Evolutionary conservation across 441 rosid species (phyloP), one percentile per base, ranked within the genome.

Genomic region (Croton setiger): DNA sequence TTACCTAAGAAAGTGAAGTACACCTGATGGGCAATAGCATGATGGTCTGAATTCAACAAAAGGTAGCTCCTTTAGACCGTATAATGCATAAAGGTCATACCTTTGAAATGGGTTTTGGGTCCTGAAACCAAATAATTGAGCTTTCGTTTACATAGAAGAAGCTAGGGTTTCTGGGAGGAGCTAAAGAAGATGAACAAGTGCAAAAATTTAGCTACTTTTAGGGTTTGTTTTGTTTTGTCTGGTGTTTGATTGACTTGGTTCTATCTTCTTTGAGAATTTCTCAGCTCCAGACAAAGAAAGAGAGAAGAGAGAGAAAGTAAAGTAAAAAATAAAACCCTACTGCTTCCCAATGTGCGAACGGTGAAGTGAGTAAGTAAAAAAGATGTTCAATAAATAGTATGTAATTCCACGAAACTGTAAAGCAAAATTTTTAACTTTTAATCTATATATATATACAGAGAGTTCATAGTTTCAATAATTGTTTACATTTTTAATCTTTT

Each of bases 311-410:
- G 62, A 78, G 73, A 79, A 76, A 82, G 78, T 66, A 80, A 82
- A 82, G 89, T 83, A 83, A 63, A 68, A 68, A 72, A 85, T n/a
- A 68, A 82, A 90, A 81, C 86, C 87, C 87, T 85, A 81, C 82
- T 76, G 72, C 78, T 72, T 39, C 8, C 43, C 1, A 45, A 3
- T 58, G 71, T 74, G 77, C 60, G 80, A 75, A 75, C 69, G 61
- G 76, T 70, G 65, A 57, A 61, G 67, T 68, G 3, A 53, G 53
- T 56, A 74, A 72, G 0, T 0, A 72, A 73, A 60, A 49, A 43
- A 60, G 13, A 10, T 10, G 1, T n/a, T n/a, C n/a, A n/a, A n/a
- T n/a, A n/a, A n/a, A n/a, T n/a, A n/a, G n/a, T n/a, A n/a, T n/a
- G n/a, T n/a, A n/a, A n/a, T n/a, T n/a, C n/a, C n/a, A n/a, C n/a